Conservation (phyloP, 2,329 filamentous ascomycete genomes). For the Akanthomyces muscarius region DNA sequence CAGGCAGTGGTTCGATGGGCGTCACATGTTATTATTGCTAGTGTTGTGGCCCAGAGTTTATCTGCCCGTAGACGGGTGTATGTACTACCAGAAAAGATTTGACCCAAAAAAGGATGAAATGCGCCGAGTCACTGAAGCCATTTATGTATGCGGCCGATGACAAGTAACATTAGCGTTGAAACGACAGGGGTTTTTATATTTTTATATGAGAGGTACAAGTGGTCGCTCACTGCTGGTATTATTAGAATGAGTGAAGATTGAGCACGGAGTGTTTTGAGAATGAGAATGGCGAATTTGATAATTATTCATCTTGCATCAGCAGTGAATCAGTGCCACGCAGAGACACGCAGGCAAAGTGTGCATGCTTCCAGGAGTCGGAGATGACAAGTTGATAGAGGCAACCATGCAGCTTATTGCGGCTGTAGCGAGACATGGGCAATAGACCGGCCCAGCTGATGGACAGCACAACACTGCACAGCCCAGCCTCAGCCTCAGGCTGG, state of each 20-base stretch:
- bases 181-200: neutral
- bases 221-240: neutral
- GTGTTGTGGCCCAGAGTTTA: neutral
- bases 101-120: neutral
- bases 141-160: neutral
- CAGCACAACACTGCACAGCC: slow-evolving; percentile 10
- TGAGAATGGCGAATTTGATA: no score
- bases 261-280: no score
- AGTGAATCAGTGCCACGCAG: no score
- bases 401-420: no score
- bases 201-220: no score
- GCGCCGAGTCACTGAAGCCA: neutral
- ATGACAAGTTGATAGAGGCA: neutral
- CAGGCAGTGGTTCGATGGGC: neutral
- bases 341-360: no score
- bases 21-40: slow-evolving; percentile 4
- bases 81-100: neutral
- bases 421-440: no score
- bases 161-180: neutral
- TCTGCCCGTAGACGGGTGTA: neutral
- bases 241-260: no score
- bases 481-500: slow-evolving; percentile 6
- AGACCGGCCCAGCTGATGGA: neutral
- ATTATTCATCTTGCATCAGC: no score
- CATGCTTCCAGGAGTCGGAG: no score